These are phyloP conservation scores for Venturia asperata DNA, from an alignment of 2,329 filamentous ascomycete genomes.

Conservation along the genomic window DNA sequence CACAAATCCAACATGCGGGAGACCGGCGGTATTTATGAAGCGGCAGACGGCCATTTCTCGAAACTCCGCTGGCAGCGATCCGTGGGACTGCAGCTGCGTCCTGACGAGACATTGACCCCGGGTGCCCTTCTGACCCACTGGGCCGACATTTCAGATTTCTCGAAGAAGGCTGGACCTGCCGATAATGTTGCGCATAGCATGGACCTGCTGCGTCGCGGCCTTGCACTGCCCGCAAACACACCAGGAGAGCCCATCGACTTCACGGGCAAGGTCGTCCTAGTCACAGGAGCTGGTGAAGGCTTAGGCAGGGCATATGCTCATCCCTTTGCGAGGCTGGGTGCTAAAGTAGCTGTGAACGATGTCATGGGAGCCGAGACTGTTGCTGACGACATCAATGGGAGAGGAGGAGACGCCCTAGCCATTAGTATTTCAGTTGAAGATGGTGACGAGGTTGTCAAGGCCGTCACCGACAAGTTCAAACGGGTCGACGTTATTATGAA, in stretches of 20 bases:
- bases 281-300: constrained; percentile 81
- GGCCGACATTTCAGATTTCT: constrained; percentile 74
- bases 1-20: constrained; percentile 78
- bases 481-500: constrained; percentile 94
- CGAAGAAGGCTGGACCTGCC: not conserved
- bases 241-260: constrained; percentile 70
- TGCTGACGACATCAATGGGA: constrained; percentile 84
- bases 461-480: constrained; percentile 86
- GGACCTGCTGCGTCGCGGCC: constrained; percentile 70
- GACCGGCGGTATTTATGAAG: constrained; percentile 86
- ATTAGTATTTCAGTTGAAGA: constrained; percentile 91
- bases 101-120: constrained; percentile 80
- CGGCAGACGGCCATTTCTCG: constrained; percentile 82
- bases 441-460: constrained; percentile 84
- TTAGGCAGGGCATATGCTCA: constrained; percentile 87
- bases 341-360: constrained; percentile 89
- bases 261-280: constrained; percentile 73
- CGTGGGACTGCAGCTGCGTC: constrained; percentile 79
- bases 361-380: constrained; percentile 85
- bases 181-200: constrained; percentile 69
- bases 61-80: constrained; percentile 95
- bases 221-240: constrained; percentile 67
- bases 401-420: constrained; percentile 82
- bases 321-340: constrained; percentile 76
- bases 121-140: constrained; percentile 84